phyloP scores from a whole-genome alignment of 805 yeast species.

The Yarrowia osloensis region DNA sequence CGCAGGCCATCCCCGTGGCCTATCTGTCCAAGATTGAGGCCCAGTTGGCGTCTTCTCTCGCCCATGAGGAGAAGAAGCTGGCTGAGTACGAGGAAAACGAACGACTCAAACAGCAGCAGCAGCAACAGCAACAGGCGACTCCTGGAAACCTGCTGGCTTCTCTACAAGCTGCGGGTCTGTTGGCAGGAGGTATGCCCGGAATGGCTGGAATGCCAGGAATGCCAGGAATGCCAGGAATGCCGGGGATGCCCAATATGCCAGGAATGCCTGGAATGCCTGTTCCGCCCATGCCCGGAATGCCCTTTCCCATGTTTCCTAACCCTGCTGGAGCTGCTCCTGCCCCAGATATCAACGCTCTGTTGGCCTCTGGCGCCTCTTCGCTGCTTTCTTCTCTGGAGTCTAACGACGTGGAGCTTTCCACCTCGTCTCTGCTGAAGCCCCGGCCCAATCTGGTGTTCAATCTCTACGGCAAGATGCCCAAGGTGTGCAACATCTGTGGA shows the following conservation, averaged over 20 bases:
- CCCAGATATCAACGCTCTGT: background rate
- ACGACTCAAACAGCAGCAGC: constrained; percentile 37
- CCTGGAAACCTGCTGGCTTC: constrained; percentile 25
- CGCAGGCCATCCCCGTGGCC: constrained; percentile 39
- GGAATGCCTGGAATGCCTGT: background rate
- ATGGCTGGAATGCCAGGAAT: constrained; percentile 4
- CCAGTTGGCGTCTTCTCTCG: constrained; percentile 39
- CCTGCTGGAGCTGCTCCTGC: background rate
- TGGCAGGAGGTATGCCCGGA: background rate
- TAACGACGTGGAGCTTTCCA: constrained; percentile 40
- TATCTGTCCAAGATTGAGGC: constrained; percentile 39
- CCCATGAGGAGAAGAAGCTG: constrained; percentile 40
- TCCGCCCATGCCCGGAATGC: constrained; percentile 3
- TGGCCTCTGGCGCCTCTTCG: constrained; percentile 18
- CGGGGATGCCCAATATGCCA: background rate
- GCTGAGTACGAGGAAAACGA: constrained; percentile 37
- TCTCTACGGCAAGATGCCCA: constrained; percentile 62
- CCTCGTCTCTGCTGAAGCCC: constrained; percentile 41
- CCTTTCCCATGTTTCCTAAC: background rate
- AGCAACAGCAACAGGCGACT: background rate
- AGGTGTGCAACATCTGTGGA: constrained; percentile 89
- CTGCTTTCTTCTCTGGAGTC: constrained; percentile 17
- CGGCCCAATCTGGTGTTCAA: constrained; percentile 42
- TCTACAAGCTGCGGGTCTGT: constrained; percentile 2
- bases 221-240: constrained; percentile 10